A percentile compares a stretch with the other conserved stretches of the same genome.
phyloP scores from a whole-genome alignment of 108 stramenopile genomes.

The Cyclostephanos tholiformis region DNA sequence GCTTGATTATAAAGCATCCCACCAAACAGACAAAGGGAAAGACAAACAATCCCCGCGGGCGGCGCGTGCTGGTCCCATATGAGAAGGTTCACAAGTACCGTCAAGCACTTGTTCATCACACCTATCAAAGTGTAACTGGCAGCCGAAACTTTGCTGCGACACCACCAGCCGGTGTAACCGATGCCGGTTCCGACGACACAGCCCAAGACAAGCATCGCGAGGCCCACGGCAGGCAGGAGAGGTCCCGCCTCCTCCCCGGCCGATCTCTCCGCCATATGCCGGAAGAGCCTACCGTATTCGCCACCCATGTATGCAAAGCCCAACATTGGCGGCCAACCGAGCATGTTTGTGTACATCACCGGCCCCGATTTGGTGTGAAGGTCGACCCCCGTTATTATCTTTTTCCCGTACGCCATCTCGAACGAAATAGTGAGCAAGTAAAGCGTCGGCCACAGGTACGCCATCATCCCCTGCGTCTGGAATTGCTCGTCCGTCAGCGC shows the following conservation, averaged over 20 bases:
- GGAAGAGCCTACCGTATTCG: constrained; percentile 62
- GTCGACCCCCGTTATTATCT: constrained; percentile 73
- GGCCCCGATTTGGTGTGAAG: constrained; percentile 83
- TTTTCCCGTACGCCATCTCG: constrained; percentile 93
- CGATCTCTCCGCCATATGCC: constrained; percentile 28
- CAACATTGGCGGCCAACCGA: constrained; percentile 84
- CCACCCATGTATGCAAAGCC: constrained; percentile 69
- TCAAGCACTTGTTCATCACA: constrained; percentile 90
- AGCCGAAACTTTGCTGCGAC: constrained; percentile 78
- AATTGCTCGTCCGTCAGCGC: constrained; percentile 76
- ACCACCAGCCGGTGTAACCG: constrained; percentile 89
- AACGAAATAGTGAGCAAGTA: constrained; percentile 78
- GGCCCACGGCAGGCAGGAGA: constrained; percentile 44
- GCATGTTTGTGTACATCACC: constrained; percentile 88
- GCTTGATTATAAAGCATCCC: constrained; percentile 88
- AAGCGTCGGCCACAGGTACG: constrained; percentile 76
- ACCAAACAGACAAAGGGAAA: constrained; percentile 84
- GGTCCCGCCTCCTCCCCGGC: constrained; percentile 15
- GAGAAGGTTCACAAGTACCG: constrained; percentile 79
- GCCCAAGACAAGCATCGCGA: constrained; percentile 62
- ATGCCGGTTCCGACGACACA: constrained; percentile 87
- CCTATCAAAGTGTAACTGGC: constrained; percentile 87
- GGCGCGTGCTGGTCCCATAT: constrained; percentile 94
- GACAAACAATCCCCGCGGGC: constrained; percentile 68
- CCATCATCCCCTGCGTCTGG: constrained; percentile 47